phyloP scores from a whole-genome alignment of 495 filamentous ascomycete species.

The Aspergillus cavernicola region DNA sequence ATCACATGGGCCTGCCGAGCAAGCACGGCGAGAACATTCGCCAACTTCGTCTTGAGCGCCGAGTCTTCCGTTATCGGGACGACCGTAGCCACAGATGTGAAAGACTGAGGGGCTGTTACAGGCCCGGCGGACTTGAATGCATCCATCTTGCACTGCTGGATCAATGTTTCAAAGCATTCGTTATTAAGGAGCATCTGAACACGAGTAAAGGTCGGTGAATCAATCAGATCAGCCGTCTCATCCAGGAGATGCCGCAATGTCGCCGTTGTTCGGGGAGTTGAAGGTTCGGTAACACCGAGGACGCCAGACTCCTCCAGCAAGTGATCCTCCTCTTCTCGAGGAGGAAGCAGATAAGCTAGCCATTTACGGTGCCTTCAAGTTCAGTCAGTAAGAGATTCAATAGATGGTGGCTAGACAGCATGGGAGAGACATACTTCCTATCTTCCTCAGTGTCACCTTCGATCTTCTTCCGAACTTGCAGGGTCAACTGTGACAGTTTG shows the following conservation, averaged over 20 bases:
- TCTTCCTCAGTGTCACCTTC: constrained; percentile 70
- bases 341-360: constrained; percentile 82
- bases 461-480: constrained; percentile 76
- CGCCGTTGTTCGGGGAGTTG: constrained; percentile 42
- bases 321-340: constrained; percentile 67
- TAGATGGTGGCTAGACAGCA: neutral
- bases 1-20: constrained; percentile 86
- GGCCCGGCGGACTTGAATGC: constrained; percentile 63
- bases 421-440: constrained; percentile 49
- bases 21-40: constrained; percentile 81
- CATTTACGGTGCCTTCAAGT: constrained; percentile 52
- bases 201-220: constrained; percentile 82
- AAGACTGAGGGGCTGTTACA: constrained; percentile 41
- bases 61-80: constrained; percentile 25
- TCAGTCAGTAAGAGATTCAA: neutral
- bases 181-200: constrained; percentile 85
- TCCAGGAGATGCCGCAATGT: constrained; percentile 84
- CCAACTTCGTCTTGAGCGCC: constrained; percentile 68
- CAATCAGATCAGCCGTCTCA: constrained; percentile 92
- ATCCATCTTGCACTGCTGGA: constrained; percentile 72
- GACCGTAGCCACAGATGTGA: constrained; percentile 40
- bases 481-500: constrained; percentile 69
- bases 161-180: constrained; percentile 73
- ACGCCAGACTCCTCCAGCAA: constrained; percentile 84
- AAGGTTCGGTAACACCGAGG: constrained; percentile 47